Percentiles rank a stretch among this genome's conserved stretches.
These are phyloP conservation scores for Narthecium ossifragum DNA, from an alignment of 106 monocot species.

Conservation along the genomic window DNA sequence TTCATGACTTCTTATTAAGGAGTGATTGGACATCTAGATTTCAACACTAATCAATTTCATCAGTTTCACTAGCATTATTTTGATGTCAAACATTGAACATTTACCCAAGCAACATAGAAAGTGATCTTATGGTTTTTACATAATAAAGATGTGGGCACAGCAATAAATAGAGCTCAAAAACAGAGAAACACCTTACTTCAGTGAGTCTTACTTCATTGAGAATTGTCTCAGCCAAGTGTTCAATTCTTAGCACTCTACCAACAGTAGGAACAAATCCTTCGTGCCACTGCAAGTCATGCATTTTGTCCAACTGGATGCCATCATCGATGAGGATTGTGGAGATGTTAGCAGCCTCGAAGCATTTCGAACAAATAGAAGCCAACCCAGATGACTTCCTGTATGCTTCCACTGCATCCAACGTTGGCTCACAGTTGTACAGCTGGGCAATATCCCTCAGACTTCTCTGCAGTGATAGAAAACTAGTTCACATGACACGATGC, in stretches of 20 bases:
- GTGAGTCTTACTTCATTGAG: constrained; percentile 81
- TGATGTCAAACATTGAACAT: too few species aligned
- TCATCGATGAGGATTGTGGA: constrained; percentile 79
- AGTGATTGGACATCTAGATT: too few species aligned
- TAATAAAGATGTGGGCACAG: too few species aligned
- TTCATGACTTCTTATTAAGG: too few species aligned
- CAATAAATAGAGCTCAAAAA: too few species aligned
- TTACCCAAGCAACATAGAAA: too few species aligned
- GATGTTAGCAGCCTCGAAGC: constrained; percentile 75
- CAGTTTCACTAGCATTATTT: too few species aligned
- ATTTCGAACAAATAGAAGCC: constrained; percentile 49
- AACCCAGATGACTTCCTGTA: constrained; percentile 56
- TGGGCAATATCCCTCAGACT: constrained; percentile 74
- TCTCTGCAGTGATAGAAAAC: constrained; percentile 48
- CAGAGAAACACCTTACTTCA: constrained; percentile 40
- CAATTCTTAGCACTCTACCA: constrained; percentile 84
- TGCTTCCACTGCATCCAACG: constrained; percentile 47
- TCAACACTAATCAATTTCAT: too few species aligned
- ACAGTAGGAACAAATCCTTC: constrained; percentile 53
- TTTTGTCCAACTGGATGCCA: constrained; percentile 84
- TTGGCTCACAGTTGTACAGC: constrained; percentile 60
- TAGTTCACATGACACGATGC: too few species aligned
- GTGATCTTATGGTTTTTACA: too few species aligned
- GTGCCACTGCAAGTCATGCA: constrained; percentile 82
- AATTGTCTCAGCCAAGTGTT: constrained; percentile 83